phyloP scores from a whole-genome alignment of 306 rosid genomes.

The Pterocarpus santalinus region DNA sequence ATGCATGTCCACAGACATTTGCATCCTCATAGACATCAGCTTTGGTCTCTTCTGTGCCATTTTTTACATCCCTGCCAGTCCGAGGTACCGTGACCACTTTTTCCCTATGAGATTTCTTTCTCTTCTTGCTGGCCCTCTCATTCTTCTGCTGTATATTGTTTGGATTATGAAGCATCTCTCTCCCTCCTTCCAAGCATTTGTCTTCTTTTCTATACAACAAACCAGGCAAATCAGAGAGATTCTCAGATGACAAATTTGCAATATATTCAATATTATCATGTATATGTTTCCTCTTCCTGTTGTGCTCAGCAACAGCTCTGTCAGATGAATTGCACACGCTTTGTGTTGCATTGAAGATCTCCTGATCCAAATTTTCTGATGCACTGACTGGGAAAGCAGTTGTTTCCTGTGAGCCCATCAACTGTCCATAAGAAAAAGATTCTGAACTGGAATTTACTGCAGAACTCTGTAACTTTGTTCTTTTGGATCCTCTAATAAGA shows the following conservation, averaged over 20 bases:
- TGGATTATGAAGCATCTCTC: slow-evolving; percentile 31
- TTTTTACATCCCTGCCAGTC: slow-evolving; percentile 42
- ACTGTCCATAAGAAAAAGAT: slow-evolving; percentile 93
- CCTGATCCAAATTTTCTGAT: slow-evolving; percentile 62
- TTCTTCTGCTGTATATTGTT: slow-evolving; percentile 45
- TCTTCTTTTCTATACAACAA: slow-evolving; percentile 50
- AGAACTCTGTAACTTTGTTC: slow-evolving; percentile 77
- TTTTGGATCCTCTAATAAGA: slow-evolving; percentile 68
- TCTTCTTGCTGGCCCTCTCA: slow-evolving; percentile 49
- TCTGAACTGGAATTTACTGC: slow-evolving; percentile 83
- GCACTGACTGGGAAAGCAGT: slow-evolving; percentile 59
- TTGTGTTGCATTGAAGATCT: slow-evolving; percentile 55
- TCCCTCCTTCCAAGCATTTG: slow-evolving; percentile 51
- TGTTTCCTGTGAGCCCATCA: slow-evolving; percentile 97
- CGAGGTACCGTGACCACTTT: slow-evolving; percentile 34
- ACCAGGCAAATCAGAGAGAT: slow-evolving; percentile 61
- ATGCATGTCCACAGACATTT: slow-evolving; percentile 36
- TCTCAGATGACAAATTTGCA: slow-evolving; percentile 57
- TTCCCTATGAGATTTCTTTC: slow-evolving; percentile 51
- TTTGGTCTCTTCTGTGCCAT: slow-evolving; percentile 40
- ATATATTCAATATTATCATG: slow-evolving; percentile 56
- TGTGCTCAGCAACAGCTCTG: slow-evolving; percentile 47
- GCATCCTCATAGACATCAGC: slow-evolving; percentile 45
- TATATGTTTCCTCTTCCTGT: slow-evolving; percentile 65
- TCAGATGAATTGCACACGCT: slow-evolving; percentile 61